phyloP scores from a whole-genome alignment of 306 rosid genomes.

The Quercus bicolor region DNA sequence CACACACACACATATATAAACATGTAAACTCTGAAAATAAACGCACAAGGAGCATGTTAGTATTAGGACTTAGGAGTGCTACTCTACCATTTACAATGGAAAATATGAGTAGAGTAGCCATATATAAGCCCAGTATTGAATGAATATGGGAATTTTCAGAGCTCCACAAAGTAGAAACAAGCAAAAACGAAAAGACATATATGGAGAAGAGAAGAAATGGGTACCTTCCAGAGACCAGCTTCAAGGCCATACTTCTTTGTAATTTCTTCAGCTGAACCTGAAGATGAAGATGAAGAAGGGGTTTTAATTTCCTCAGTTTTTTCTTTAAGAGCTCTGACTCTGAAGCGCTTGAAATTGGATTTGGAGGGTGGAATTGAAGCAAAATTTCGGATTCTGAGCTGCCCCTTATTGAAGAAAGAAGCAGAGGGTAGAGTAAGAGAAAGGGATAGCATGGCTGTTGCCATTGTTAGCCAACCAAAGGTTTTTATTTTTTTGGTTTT shows the following conservation, averaged over 20 bases:
- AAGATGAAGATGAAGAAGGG: constrained; percentile 41
- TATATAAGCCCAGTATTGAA: not conserved
- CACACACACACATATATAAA: fast-evolving
- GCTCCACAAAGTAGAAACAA: not conserved
- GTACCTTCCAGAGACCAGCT: constrained; percentile 95
- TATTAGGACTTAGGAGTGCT: not conserved
- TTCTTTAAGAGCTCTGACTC: constrained; percentile 61
- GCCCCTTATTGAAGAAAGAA: constrained; percentile 28
- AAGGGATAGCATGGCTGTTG: constrained; percentile 33
- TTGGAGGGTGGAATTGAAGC: constrained; percentile 28
- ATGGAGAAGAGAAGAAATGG: constrained; percentile 10
- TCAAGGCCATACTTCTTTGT: constrained; percentile 88
- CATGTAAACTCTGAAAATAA: not conserved
- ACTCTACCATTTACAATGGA: not conserved
- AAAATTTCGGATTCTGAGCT: constrained; percentile 8
- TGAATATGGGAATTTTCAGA: not conserved
- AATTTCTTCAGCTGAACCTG: constrained; percentile 61
- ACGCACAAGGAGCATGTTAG: not conserved
- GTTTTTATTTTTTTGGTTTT: not conserved
- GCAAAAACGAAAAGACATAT: not conserved
- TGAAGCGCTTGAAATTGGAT: constrained; percentile 39
- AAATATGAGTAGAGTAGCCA: too few species aligned
- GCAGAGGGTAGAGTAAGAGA: constrained; percentile 30
- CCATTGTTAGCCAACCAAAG: constrained; percentile 37
- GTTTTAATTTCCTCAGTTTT: constrained; percentile 63